Conservation (phyloP, 2,329 filamentous ascomycete species). For the Botrytis deweyae region DNA sequence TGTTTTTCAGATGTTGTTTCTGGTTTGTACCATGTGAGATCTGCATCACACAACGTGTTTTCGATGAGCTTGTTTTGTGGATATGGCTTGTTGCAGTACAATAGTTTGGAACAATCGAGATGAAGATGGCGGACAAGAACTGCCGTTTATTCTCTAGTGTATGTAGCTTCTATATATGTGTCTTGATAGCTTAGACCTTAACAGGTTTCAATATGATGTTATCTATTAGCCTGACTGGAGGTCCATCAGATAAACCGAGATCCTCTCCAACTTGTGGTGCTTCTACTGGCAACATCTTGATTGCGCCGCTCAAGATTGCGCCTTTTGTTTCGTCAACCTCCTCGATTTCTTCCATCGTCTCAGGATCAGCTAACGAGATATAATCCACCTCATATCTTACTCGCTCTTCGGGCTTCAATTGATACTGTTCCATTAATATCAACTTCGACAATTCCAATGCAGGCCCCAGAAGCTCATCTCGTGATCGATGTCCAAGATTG, state of each 20-base stretch:
- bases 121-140: not conserved
- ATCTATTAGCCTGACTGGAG: constrained; percentile 84
- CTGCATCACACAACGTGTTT: not conserved
- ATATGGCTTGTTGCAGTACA: not conserved
- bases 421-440: constrained; percentile 60
- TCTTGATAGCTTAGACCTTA: constrained; percentile 23
- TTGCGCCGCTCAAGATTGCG: constrained; percentile 82
- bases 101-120: not conserved
- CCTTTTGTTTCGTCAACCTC: constrained; percentile 67
- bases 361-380: constrained; percentile 83
- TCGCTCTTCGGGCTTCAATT: constrained; percentile 56
- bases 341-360: constrained; percentile 76
- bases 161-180: not conserved
- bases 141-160: not conserved
- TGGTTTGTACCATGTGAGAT: not conserved
- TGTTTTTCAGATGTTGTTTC: not conserved
- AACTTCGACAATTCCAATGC: constrained; percentile 61
- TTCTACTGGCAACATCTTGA: constrained; percentile 86
- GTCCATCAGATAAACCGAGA: constrained; percentile 68
- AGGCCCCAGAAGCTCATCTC: constrained; percentile 68
- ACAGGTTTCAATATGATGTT: constrained; percentile 72
- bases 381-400: constrained; percentile 85
- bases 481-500: constrained; percentile 48
- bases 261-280: constrained; percentile 68
- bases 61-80: not conserved